Base-by-base conservation (phyloP, 2,329 filamentous ascomycete genomes). In the Fusarium bulbicola region DNA sequence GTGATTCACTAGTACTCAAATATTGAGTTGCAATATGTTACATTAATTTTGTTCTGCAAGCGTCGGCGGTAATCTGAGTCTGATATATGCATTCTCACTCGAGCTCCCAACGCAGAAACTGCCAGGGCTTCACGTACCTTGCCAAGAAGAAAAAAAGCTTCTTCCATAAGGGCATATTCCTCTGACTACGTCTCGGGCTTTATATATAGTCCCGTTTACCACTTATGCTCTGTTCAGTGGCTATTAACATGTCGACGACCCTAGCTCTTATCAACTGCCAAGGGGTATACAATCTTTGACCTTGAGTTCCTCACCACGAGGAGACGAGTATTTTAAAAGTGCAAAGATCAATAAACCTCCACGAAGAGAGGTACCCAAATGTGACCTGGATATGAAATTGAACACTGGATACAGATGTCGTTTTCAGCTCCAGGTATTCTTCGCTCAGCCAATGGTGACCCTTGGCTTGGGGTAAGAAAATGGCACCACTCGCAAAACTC, bases 401-500 rank as follows among this genome's bases (percentile, higher is more conserved):
- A 63, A 63, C 57, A 57, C 37, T 30, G n/a, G 30, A 30, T 46
- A 62, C 26, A 28, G 32, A 56, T 30, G n/a, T 26, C 32, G 20
- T 39, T 20, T 26, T 56, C 66, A 73, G 59, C 54, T 66, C 43
- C 20, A 39, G 47, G 47, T 50, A 34, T 39, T 37, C 43, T 42
- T 30, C 34, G 28, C 21, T 40, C n/a, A 52, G 50, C 56, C 45
- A 30, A 46, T 54, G 34, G 45, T 34, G 58, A 39, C 42, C 47
- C 57, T 49, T 66, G 47, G 26, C 30, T 46, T 47, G 49, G 43
- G 36, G 39, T 54, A 42, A 34, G 36, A 39, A 43, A 60, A 74
- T 76, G 73, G 62, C 76, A 78, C 73, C 74, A 78, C 76, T 64
- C 43, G 20, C 36, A 58, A 57, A 56, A 67, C 74, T 76, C 73